These are phyloP conservation scores for Apiospora marii DNA, from an alignment of 2,329 filamentous ascomycete genomes.

Conservation along the genomic window DNA sequence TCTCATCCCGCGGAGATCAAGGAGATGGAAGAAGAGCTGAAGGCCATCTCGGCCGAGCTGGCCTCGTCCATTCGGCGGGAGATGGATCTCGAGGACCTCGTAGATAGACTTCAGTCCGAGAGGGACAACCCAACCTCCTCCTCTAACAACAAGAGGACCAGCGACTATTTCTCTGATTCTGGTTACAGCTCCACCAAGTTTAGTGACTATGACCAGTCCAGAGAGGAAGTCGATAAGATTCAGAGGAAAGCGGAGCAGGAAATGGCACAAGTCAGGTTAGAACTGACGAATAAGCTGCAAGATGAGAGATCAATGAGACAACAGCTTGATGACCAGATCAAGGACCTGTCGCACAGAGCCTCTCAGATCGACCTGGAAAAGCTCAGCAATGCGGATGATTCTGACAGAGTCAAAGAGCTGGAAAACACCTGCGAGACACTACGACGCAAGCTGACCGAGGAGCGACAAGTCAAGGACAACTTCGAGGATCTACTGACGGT, in stretches of 20 bases:
- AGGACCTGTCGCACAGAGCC: constrained; percentile 80
- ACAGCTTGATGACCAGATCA: constrained; percentile 83
- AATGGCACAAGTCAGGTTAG: constrained; percentile 83
- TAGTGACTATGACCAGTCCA: constrained; percentile 69
- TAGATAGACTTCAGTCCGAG: constrained; percentile 87
- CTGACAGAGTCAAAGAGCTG: constrained; percentile 75
- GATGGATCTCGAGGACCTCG: constrained; percentile 94
- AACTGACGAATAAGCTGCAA: constrained; percentile 85
- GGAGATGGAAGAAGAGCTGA: constrained; percentile 93
- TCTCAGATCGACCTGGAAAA: constrained; percentile 66
- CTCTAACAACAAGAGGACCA: constrained; percentile 78
- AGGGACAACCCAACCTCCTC: constrained; percentile 62
- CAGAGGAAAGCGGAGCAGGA: constrained; percentile 89
- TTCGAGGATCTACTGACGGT: constrained; percentile 91
- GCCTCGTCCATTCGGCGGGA: constrained; percentile 92
- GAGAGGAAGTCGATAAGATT: constrained; percentile 81
- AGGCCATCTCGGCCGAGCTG: constrained; percentile 91
- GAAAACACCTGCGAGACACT: constrained; percentile 84
- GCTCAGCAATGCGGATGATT: constrained; percentile 63
- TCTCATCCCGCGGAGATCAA: constrained; percentile 68
- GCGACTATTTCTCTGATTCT: constrained; percentile 98
- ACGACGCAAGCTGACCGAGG: constrained; percentile 81
- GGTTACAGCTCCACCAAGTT: constrained; percentile 86
- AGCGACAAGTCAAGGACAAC: constrained; percentile 87
- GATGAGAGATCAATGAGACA: constrained; percentile 82